phyloP scores from a whole-genome alignment of 2,329 filamentous ascomycete genomes.

The Corniculantispora saksenae region DNA sequence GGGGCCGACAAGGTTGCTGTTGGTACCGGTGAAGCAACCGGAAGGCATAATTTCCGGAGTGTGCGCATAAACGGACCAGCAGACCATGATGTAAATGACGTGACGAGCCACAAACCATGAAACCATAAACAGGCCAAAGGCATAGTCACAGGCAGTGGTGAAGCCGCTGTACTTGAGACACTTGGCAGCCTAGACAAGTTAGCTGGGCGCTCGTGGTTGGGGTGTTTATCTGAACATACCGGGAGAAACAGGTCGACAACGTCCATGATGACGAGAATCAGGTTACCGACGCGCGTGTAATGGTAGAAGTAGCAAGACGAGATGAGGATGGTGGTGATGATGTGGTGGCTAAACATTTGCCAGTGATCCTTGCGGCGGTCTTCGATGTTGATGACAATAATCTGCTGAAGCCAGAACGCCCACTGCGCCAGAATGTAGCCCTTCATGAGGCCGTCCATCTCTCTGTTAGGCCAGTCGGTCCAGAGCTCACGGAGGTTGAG shows the following conservation, averaged over 20 bases:
- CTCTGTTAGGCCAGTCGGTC: conserved; percentile 79
- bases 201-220: not conserved
- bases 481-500: conserved; percentile 77
- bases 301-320: conserved; percentile 83
- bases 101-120: conserved; percentile 85
- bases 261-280: conserved; percentile 92
- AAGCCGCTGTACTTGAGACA: conserved; percentile 87
- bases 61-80: conserved; percentile 78
- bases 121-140: conserved; percentile 83
- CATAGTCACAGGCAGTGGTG: conserved; percentile 73
- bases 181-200: conserved; percentile 69
- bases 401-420: conserved; percentile 92
- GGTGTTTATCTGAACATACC: conserved; percentile 50
- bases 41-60: conserved; percentile 61
- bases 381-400: conserved; percentile 92
- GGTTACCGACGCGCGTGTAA: conserved; percentile 81
- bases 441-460: conserved; percentile 75
- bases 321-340: conserved; percentile 83
- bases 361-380: conserved; percentile 90
- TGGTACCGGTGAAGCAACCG: conserved; percentile 70
- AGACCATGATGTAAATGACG: conserved; percentile 74
- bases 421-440: conserved; percentile 88
- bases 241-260: conserved; percentile 86
- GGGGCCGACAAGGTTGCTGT: conserved; percentile 56
- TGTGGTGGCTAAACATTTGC: conserved; percentile 95